These are phyloP conservation scores for Chlamydomonas eustigma DNA, from an alignment of 139 green algal genomes.

Conservation along the genomic window DNA sequence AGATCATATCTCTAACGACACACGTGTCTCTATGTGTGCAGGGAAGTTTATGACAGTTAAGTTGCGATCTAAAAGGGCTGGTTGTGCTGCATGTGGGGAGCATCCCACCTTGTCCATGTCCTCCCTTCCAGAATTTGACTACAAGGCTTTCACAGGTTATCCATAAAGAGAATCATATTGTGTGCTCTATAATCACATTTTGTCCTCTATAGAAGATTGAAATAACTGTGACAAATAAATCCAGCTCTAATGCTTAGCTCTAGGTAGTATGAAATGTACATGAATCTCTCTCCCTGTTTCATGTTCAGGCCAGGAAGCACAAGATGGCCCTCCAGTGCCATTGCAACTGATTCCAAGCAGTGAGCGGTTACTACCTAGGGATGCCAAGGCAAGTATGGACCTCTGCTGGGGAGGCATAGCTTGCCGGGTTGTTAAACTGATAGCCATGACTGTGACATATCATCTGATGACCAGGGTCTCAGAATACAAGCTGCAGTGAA, in stretches of 20 bases:
- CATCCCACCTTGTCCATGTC: conserved; percentile 42
- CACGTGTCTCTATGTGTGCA: not conserved
- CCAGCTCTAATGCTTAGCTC: too few species aligned
- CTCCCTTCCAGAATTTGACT: not conserved
- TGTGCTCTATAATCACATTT: too few species aligned
- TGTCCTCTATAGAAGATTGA: too few species aligned
- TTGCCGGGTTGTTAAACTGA: too few species aligned
- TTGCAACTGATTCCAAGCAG: conserved; percentile 40
- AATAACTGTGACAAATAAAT: too few species aligned
- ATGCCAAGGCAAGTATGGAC: not conserved
- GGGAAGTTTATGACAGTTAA: conserved; percentile 70
- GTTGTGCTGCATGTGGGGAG: conserved; percentile 67
- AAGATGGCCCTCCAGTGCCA: conserved; percentile 41
- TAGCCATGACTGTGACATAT: too few species aligned
- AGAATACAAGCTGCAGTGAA: too few species aligned
- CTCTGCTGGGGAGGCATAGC: not conserved
- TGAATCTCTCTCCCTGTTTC: too few species aligned
- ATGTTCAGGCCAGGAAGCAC: conserved; percentile 24
- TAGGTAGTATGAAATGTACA: too few species aligned
- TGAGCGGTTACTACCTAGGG: conserved; percentile 9
- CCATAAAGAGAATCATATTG: too few species aligned
- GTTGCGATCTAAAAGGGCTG: conserved; percentile 47
- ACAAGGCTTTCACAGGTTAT: conserved; percentile 6
- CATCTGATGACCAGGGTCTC: too few species aligned
- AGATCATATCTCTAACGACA: not conserved